Percentiles rank a stretch among this genome's conserved stretches.
Evolutionary conservation across 2,329 filamentous ascomycete species (phyloP).

Genomic region (Colletotrichum sp.): DNA sequence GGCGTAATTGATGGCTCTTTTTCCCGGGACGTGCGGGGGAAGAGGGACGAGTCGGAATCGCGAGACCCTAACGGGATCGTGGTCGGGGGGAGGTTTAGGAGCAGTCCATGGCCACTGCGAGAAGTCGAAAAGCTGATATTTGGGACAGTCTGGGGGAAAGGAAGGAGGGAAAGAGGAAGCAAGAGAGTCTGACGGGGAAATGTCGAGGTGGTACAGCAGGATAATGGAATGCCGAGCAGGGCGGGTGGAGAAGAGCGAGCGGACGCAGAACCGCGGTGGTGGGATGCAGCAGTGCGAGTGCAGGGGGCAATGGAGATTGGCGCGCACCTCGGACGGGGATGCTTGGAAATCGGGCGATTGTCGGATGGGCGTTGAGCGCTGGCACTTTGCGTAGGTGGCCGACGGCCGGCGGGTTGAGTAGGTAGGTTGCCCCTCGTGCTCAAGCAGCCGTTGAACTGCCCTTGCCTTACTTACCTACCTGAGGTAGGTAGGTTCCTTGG

Average conservation of each 20-base stretch:
- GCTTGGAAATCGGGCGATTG: conserved; percentile 20
- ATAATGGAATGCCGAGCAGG: conserved; percentile 11
- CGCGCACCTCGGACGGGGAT: conserved; percentile 13
- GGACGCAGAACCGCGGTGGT: conserved; percentile 19
- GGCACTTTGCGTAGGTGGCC: not conserved
- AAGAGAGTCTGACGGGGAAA: not conserved
- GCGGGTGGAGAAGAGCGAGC: conserved; percentile 16
- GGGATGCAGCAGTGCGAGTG: conserved; percentile 8
- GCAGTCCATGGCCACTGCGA: conserved; percentile 8
- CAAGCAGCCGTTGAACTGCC: not conserved
- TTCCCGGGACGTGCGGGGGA: conserved; percentile 15
- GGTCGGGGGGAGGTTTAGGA: conserved; percentile 12
- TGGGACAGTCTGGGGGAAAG: not conserved
- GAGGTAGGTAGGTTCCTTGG: not conserved
- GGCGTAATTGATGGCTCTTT: conserved; percentile 5
- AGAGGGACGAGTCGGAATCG: conserved; percentile 15
- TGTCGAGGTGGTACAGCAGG: conserved; percentile 2
- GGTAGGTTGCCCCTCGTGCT: not conserved
- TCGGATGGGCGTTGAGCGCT: conserved; percentile 12
- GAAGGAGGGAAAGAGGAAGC: not conserved
- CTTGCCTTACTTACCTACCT: not conserved
- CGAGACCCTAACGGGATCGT: conserved; percentile 16
- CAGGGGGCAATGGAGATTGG: not conserved
- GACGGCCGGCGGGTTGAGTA: not conserved
- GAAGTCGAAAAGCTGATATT: not conserved